Base-by-base conservation (phyloP, 73 alveolate species). In the Paramecium bursaria region DNA sequence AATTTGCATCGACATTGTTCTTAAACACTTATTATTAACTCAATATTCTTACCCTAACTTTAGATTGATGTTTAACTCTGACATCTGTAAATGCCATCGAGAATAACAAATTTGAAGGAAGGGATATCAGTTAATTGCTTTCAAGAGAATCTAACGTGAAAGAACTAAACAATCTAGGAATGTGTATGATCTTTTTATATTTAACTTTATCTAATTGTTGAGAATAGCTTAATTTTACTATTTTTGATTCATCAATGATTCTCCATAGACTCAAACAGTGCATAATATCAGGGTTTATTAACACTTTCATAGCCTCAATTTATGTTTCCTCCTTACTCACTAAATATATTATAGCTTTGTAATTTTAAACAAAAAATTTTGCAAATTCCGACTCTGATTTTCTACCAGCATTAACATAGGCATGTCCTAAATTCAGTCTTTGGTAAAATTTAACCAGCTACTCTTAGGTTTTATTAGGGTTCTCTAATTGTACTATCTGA, bases 1-100 rank as follows among this genome's bases (percentile, higher is more conserved):
- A n/a, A n/a, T n/a, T n/a, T n/a, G n/a, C n/a, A n/a, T n/a, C n/a
- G 17, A 67, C 29, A 21, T 19, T 39, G 2, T 67, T 0, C 4
- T 67, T 67, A 39, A 67, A 35, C 15, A 67, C 7, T 27, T 67
- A 39, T 39, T 39, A 19, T 19, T 67, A 39, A 14, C 82, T 21
- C 82, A 67, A 39, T 11, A 67, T 57, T 39, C 82, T 31, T 11
- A 67, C 82, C 23, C 82, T 14, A 10, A 67, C 44, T 21, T 67
- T 57, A 67, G 26, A 2, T 5, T 39, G 42, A n/a, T 67, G 6
- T 67, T 67, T 67, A 26, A 17, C 0, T 67, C 44, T 33, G 10
- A 67, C 44, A 39, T 47, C 27, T 15, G 46, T 33, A 10, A 67
- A 67, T 31, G 60, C 82, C 1, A 67, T 4, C 0, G 17, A 14